Evolutionary conservation across 140 eudicot genomes (phyloP).

Genomic region (Cichorium intybus): DNA sequence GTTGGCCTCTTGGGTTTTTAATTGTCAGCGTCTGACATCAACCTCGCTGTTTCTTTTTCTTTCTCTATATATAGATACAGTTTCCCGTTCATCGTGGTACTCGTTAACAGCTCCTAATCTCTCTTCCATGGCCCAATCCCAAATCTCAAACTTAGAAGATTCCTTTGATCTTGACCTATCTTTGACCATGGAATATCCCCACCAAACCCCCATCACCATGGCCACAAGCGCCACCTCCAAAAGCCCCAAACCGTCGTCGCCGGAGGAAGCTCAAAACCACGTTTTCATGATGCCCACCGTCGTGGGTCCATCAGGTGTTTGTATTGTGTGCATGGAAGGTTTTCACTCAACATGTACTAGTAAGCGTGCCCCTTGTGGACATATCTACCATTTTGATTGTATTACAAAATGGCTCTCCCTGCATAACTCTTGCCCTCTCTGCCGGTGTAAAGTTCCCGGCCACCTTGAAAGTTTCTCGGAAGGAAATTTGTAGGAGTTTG

Average conservation of each 20-base stretch:
- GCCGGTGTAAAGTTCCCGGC: constrained; percentile 44
- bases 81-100: no score
- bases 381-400: constrained; percentile 48
- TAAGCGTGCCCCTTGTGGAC: constrained; percentile 55
- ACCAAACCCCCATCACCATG: neutral
- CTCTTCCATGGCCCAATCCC: neutral
- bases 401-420: constrained; percentile 51
- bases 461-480: constrained; percentile 9
- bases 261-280: constrained; percentile 10
- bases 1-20: no score
- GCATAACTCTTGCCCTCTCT: constrained; percentile 63
- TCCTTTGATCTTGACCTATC: constrained; percentile 51
- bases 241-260: neutral
- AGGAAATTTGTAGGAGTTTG: neutral
- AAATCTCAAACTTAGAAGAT: constrained; percentile 18
- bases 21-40: no score
- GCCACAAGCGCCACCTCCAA: neutral
- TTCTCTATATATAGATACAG: neutral
- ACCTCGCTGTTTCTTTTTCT: no score
- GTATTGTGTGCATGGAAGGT: constrained; percentile 60
- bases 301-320: constrained; percentile 21
- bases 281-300: constrained; percentile 17
- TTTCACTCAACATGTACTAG: constrained; percentile 20
- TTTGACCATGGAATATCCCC: constrained; percentile 29
- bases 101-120: neutral